Conservation (phyloP, 169 alveolate species). For the Eimeria sp. region DNA sequence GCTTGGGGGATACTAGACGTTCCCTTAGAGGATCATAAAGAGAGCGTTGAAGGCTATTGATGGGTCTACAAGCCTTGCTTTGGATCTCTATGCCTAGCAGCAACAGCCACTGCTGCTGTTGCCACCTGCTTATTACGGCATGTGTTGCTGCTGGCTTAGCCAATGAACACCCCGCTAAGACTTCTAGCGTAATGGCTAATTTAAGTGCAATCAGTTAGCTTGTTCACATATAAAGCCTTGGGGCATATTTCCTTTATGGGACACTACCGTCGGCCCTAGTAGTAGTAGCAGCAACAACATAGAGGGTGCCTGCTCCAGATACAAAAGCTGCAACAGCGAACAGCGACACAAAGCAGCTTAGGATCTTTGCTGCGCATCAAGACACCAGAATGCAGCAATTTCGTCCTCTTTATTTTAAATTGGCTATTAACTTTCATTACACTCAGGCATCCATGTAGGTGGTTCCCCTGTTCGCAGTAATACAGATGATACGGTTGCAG, state of each 20-base stretch:
- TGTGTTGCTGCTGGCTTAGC: slow-evolving; percentile 49
- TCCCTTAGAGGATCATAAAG: slow-evolving; percentile 28
- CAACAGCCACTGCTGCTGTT: background rate
- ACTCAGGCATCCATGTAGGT: background rate
- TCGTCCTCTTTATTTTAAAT: background rate
- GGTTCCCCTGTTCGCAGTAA: background rate
- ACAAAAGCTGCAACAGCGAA: slow-evolving; percentile 10
- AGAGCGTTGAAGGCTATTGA: slow-evolving; percentile 1
- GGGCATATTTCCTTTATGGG: background rate
- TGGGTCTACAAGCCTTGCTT: slow-evolving; percentile 35
- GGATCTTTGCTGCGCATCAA: background rate
- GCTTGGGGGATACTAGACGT: background rate
- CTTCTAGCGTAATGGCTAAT: background rate
- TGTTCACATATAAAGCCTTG: slow-evolving; percentile 13
- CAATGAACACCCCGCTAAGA: background rate
- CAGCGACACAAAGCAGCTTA: background rate
- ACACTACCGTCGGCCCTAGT: background rate
- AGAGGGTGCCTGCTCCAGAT: slow-evolving; percentile 12
- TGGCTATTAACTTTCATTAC: background rate
- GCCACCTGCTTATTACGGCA: slow-evolving; percentile 18
- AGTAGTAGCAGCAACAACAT: slow-evolving; percentile 3
- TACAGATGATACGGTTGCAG: background rate
- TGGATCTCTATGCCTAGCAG: slow-evolving; percentile 33
- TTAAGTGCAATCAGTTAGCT: background rate
- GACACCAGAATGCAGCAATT: background rate